Percentiles rank a stretch among this genome's conserved stretches.
Conservation (phyloP, 805 yeast genomes). For the Tetrapisispora fleetii region DNA sequence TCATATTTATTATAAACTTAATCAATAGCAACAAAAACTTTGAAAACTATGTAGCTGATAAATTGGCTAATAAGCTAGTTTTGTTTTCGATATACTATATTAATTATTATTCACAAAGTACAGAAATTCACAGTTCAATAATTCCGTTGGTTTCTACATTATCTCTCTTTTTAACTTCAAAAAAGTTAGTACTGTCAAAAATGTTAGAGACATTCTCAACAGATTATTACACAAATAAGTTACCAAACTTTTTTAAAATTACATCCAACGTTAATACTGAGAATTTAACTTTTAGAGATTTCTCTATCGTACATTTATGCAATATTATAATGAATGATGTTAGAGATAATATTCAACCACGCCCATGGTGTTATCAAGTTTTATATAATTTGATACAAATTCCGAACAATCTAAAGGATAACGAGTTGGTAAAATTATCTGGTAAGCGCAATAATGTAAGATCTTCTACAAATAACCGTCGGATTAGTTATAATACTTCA, state of each 20-base stretch:
- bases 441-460: slow-evolving; percentile 21
- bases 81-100: slow-evolving; percentile 50
- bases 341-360: slow-evolving; percentile 24
- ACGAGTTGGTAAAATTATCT: slow-evolving; percentile 16
- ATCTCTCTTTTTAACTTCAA: slow-evolving; percentile 40
- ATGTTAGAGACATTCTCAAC: slow-evolving; percentile 39
- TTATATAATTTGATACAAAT: slow-evolving; percentile 52
- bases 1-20: slow-evolving; percentile 65
- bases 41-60: slow-evolving; percentile 35
- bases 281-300: slow-evolving; percentile 53
- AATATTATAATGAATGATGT: slow-evolving; percentile 32
- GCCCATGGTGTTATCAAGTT: slow-evolving; percentile 45
- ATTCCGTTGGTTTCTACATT: slow-evolving; percentile 45
- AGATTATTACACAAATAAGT: slow-evolving; percentile 33
- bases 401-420: slow-evolving; percentile 13
- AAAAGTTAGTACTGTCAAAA: slow-evolving; percentile 29
- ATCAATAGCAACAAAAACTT: slow-evolving; percentile 60
- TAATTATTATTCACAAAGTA: slow-evolving; percentile 30
- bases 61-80: slow-evolving; percentile 44
- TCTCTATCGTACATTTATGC: slow-evolving; percentile 45
- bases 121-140: slow-evolving; percentile 21
- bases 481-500: slow-evolving; percentile 47
- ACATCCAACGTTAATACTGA: slow-evolving; percentile 28
- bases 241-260: slow-evolving; percentile 47
- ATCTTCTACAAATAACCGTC: slow-evolving; percentile 5